Evolutionary conservation across 2,329 filamentous ascomycete species (phyloP).

Genomic region (Colletotrichum lindemuthianum): DNA sequence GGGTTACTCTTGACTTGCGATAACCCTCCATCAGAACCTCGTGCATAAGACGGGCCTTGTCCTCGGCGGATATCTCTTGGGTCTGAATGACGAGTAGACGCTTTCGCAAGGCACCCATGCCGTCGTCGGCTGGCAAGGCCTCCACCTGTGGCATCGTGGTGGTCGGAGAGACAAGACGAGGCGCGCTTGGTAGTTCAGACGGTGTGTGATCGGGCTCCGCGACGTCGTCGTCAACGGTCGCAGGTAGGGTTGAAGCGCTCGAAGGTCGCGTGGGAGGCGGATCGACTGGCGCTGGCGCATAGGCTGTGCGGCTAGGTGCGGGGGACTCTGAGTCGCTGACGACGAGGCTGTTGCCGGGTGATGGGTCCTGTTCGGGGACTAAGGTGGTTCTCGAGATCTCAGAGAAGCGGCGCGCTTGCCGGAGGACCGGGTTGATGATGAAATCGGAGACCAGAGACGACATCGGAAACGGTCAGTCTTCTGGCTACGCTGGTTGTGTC

Average conservation of each 20-base stretch:
- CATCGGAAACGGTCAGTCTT: conserved; percentile 54
- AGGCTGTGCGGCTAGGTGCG: conserved; percentile 37
- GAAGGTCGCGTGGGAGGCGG: conserved; percentile 43
- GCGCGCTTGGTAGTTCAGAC: conserved; percentile 19
- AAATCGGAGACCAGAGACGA: conserved; percentile 72
- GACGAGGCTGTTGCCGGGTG: conserved; percentile 38
- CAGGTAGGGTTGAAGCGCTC: conserved; percentile 48
- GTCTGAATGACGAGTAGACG: conserved; percentile 77
- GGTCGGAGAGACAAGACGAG: conserved; percentile 14
- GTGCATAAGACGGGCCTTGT: conserved; percentile 80
- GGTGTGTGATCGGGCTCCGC: conserved; percentile 23
- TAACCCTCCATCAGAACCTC: conserved; percentile 76
- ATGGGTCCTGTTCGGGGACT: conserved; percentile 46
- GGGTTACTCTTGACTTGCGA: conserved; percentile 45
- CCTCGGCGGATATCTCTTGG: conserved; percentile 63
- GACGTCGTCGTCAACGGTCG: conserved; percentile 27
- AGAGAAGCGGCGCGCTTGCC: conserved; percentile 73
- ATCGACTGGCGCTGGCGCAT: conserved; percentile 39
- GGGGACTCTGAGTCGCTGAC: conserved; percentile 41
- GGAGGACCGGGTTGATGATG: conserved; percentile 72
- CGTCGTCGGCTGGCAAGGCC: conserved; percentile 78
- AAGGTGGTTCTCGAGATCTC: conserved; percentile 55
- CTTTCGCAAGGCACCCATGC: conserved; percentile 74
- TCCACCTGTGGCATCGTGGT: conserved; percentile 18
- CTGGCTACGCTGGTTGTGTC: conserved; percentile 20